These are phyloP conservation scores for Carex kokanica DNA, from an alignment of 176 grass and related monocot genomes.

Conservation along the genomic window DNA sequence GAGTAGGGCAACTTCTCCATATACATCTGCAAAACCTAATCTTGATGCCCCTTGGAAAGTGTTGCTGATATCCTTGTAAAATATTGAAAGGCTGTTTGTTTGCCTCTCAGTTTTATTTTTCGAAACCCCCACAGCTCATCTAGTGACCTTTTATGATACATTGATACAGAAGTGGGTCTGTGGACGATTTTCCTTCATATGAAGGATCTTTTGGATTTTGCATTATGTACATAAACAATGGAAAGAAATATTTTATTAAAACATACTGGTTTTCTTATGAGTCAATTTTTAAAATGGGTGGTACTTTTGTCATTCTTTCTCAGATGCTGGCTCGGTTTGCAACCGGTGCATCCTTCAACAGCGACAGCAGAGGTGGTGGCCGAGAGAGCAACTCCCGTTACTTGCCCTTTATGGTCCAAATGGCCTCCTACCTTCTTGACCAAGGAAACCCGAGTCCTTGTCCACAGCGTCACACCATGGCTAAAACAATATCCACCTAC, in stretches of 20 bases:
- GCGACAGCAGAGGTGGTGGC: constrained; percentile 85
- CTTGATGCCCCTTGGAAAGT: not conserved
- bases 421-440: constrained; percentile 79
- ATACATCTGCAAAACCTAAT: not conserved
- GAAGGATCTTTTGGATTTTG: not conserved
- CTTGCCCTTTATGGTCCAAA: constrained; percentile 95
- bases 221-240: not conserved
- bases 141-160: not conserved
- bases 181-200: not conserved
- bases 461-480: constrained; percentile 63
- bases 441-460: constrained; percentile 50
- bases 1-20: not conserved
- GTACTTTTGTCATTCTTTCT: constrained; percentile 65
- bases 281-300: constrained; percentile 63
- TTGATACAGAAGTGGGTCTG: too few species aligned
- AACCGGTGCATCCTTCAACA: constrained; percentile 77
- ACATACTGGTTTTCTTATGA: not conserved
- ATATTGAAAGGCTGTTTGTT: not conserved
- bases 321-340: constrained; percentile 98
- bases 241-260: not conserved
- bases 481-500: constrained; percentile 55
- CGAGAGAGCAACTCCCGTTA: constrained; percentile 90
- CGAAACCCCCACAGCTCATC: not conserved
- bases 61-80: not conserved
- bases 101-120: not conserved